Base-by-base conservation (phyloP, 441 rosid genomes). In the Gossypium schwendimanii region DNA sequence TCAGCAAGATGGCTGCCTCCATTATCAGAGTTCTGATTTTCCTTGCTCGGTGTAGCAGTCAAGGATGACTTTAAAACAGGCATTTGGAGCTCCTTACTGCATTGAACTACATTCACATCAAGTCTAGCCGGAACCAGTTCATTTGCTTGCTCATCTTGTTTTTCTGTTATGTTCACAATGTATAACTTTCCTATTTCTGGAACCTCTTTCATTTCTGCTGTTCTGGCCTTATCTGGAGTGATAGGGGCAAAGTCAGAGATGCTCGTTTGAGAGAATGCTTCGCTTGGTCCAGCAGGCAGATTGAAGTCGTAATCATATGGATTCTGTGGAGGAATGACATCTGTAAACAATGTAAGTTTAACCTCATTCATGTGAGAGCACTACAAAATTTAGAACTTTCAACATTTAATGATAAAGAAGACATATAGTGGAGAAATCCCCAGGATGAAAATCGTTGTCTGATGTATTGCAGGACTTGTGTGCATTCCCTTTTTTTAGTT, bases 201-300 rank as follows among this genome's bases (percentile, higher is more conserved):
- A 63, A 49, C 73, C 39, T 58, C 63, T 61, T 71, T 62, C 65
- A 74, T 57, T 60, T 72, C 76, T 58, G 31, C 69, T 44, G 75
- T 72, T 6, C 41, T 69, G 69, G 75, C 68, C 80, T 88, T 87
- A 1, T 78, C 84, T 60, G 92, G 92, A 53, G 92, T 87, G 26
- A 82, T 80, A 1, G 94, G 91, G 63, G 87, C 77, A 68, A 89
- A 85, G 8, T 77, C 73, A 4, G 63, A 75, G 23, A 52, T 49
- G 6, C 60, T 66, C 60, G 26, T 68, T 1, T n/a, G 44, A 52
- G 74, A 73, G 77, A 63, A 70, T 61, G 77, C 77, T 63, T 78
- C 84, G 65, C 50, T 57, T 5, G 12, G 63, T 18, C 60, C 75
- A 4, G 77, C 75, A 55, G 78, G 77, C 49, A 80, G 79, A 70